These are phyloP conservation scores for Rhizophora apiculata DNA, from an alignment of 345 rosid species.

Conservation along the genomic window DNA sequence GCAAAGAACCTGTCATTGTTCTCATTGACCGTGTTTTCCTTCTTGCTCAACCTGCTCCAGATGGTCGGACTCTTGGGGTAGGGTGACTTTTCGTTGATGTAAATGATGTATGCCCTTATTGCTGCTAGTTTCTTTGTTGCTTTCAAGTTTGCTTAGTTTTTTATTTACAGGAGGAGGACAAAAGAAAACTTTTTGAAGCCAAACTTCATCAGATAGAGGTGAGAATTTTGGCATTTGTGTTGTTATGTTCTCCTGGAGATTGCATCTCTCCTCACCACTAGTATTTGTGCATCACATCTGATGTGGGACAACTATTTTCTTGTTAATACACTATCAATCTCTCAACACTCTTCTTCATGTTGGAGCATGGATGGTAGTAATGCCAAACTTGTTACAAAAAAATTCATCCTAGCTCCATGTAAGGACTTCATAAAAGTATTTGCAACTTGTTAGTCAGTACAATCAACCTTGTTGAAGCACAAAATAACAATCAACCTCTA, in stretches of 20 bases:
- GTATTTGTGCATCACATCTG: neutral
- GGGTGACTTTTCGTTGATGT: constrained; percentile 19
- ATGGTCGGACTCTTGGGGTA: constrained; percentile 63
- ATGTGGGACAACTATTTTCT: no score
- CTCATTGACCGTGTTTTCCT: constrained; percentile 86
- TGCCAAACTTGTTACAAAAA: no score
- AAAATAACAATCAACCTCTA: neutral
- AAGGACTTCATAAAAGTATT: no score
- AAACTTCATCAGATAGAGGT: constrained; percentile 98
- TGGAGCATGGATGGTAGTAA: no score
- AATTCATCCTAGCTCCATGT: no score
- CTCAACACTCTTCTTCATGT: no score
- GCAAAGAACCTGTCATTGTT: constrained; percentile 95
- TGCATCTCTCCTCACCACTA: neutral
- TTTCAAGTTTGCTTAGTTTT: constrained; percentile 11
- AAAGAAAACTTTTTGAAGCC: constrained; percentile 76
- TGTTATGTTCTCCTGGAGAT: neutral
- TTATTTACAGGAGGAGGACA: constrained; percentile 67
- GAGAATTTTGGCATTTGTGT: neutral
- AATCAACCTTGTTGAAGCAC: neutral
- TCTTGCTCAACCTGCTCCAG: constrained; percentile 76
- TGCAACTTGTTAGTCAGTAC: neutral
- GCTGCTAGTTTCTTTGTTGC: neutral
- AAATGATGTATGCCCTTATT: neutral
- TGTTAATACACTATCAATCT: no score